Base-by-base conservation (phyloP, 2,329 filamentous ascomycete species). In the Akanthomyces muscarius region DNA sequence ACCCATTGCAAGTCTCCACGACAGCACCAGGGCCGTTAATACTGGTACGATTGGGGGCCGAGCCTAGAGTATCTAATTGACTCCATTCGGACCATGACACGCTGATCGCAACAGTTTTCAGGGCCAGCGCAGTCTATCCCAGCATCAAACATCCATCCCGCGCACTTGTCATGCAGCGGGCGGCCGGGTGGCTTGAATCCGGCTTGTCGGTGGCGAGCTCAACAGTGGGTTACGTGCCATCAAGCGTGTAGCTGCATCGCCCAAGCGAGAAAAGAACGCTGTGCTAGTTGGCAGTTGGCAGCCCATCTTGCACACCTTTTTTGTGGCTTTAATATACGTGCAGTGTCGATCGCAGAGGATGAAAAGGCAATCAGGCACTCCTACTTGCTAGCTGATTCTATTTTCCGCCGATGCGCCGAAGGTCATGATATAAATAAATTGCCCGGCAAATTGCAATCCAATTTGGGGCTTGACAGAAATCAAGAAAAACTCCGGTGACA, bases 331-430 rank as follows among this genome's bases (percentile, higher is more conserved):
- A 52, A 53, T 61, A 61, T 36, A 53, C 18, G 25, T 53, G 48
- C 48, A 61, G 47, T 38, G 58, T 45, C 58, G 58, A 61, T 61
- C 58, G 33, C 33, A 18, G n/a, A 44, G 7, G 28, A 11, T 21
- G 48, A 28, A 28, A 25, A 5, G 28, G 41, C 13, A 10, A 2
- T 36, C 28, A 48, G 36, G 44, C 55, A 16, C 6, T 36, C 11
- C 16, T 16, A 53, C 23, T 53, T 53, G 47, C 47, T 18, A 41
- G n/a, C 33, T 41, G 21, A 11, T 33, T 13, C 33, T 36, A 8
- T 23, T 3, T 45, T 52, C 6, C 13, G 16, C 8, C 13, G 5
- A 6, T n/a, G 21, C 14, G 18, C 5, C 50, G 7, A 59, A 38
- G 30, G 28, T 30, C 21, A 42, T n/a, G 30, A 47, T 14, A 30